Percentiles rank a stretch among this genome's conserved stretches.
These are phyloP conservation scores for Tubosaeta sp. DNA, from an alignment of 768 basidiomycete species.

Conservation along the genomic window DNA sequence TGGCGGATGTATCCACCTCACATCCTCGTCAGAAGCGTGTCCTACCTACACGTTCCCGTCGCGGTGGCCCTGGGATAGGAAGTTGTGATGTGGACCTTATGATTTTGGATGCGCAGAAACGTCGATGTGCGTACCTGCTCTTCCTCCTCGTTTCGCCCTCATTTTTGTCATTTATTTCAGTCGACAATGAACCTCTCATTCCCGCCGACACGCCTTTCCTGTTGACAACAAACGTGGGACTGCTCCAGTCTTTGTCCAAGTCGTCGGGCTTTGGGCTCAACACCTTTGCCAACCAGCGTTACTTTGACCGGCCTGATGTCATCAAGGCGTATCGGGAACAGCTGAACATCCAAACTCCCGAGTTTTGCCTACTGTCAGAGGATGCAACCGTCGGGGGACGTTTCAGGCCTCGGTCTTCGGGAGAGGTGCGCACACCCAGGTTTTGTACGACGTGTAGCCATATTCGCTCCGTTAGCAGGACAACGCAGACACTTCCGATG, in stretches of 20 bases:
- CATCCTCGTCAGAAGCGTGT: conserved; percentile 68
- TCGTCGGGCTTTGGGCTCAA: conserved; percentile 45
- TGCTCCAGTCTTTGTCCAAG: conserved; percentile 40
- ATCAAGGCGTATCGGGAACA: conserved; percentile 67
- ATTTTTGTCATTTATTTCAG: conserved; percentile 33
- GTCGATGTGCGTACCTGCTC: conserved; percentile 55
- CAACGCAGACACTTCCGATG: conserved; percentile 70
- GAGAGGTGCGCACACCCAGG: conserved; percentile 54
- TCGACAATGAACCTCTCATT: conserved; percentile 68
- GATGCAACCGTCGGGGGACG: conserved; percentile 60
- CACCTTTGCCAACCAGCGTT: conserved; percentile 58
- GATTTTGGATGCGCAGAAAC: conserved; percentile 78
- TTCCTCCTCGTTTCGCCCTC: conserved; percentile 15
- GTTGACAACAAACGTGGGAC: conserved; percentile 65
- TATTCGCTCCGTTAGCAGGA: conserved; percentile 34
- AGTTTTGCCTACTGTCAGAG: conserved; percentile 47
- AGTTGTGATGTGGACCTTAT: conserved; percentile 75
- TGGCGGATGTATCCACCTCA: conserved; percentile 34
- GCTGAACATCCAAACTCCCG: conserved; percentile 72
- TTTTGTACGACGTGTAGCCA: conserved; percentile 5
- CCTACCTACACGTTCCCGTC: conserved; percentile 73
- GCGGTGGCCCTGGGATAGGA: conserved; percentile 79
- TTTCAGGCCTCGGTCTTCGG: conserved; percentile 63
- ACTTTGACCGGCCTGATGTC: conserved; percentile 77
- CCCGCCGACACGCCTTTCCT: conserved; percentile 62